Evolutionary conservation across 2,329 filamentous ascomycete species (phyloP), one percentile per base, ranked within the genome.

Genomic region (Aspergillus brasiliensis): DNA sequence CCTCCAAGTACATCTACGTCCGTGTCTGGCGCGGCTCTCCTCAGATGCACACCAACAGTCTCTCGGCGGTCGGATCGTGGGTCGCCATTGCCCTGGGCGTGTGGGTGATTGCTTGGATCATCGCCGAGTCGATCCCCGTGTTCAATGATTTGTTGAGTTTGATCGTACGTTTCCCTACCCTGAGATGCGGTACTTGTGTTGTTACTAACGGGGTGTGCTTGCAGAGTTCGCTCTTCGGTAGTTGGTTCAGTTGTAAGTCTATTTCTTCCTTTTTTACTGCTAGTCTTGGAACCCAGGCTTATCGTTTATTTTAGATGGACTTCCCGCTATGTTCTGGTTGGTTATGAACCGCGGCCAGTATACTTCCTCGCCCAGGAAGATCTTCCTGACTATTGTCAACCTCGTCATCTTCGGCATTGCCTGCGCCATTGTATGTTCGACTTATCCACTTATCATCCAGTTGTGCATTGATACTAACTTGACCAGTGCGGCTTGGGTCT

Each of bases 101-200:
- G 11, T 91, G 87, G 84, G 67, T 84, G 3, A 61, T 88, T 7
- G 85, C 86, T 1, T 89, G 86, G 80, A 71, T 91, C 56, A 86
- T 91, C 56, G 87, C 88, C 2, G 85, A 89, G 71, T 85, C 86
- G 0, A 87, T 91, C 4, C 89, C 89, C 0, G 84, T 86, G 37
- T 91, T 91, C 77, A 85, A 85, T 67, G 81, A 86, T 53, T 75
- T 91, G 8, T 76, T 91, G 28, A 85, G 85, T 19, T 75, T 91
- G 27, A 84, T 90, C 65, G 67, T 75, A 72, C 48, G 72, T 62
- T 8, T 27, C 19, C 5, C 37, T 54, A 3, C 4, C 31, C 31
- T 34, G 5, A 34, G 11, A 27, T 7, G 1, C 57, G 7, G 1
- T 25, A 8, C 3, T 15, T 1, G 15, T 38, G 31, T 10, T 8